Evolutionary conservation across 2,329 filamentous ascomycete species (phyloP).

Genomic region (Zelopaecilomyces penicillatus): DNA sequence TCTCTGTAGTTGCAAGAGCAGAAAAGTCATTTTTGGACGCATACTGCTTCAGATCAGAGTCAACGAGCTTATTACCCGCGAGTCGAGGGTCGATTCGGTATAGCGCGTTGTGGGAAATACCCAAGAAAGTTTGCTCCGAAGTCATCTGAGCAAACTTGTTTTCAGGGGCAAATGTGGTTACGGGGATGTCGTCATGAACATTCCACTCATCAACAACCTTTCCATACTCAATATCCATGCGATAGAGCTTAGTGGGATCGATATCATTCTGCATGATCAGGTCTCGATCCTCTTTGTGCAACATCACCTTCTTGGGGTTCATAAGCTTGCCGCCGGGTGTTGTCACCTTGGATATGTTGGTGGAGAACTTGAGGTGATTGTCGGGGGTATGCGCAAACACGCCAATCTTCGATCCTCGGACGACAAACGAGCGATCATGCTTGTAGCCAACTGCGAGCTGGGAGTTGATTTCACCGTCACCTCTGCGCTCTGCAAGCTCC

Average conservation of each 20-base stretch:
- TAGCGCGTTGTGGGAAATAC: constrained; percentile 84
- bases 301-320: constrained; percentile 93
- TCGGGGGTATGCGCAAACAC: constrained; percentile 95
- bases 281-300: constrained; percentile 82
- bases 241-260: constrained; percentile 85
- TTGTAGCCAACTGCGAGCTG: constrained; percentile 95
- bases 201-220: constrained; percentile 99
- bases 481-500: constrained; percentile 57
- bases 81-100: constrained; percentile 91
- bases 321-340: constrained; percentile 82
- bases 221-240: constrained; percentile 96
- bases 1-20: constrained; percentile 84
- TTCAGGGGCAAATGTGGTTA: constrained; percentile 86
- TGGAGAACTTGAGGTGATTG: constrained; percentile 91
- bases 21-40: constrained; percentile 96
- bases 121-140: constrained; percentile 86
- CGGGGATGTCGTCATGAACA: constrained; percentile 89
- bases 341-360: constrained; percentile 92
- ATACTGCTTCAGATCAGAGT: constrained; percentile 91
- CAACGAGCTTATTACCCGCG: constrained; percentile 84
- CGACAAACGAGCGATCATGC: constrained; percentile 92
- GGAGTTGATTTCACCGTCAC: constrained; percentile 78
- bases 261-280: constrained; percentile 78
- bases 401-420: constrained; percentile 94
- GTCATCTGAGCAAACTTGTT: constrained; percentile 99